Conservation (phyloP, 345 rosid genomes). For the Eucalyptus curtisii region DNA sequence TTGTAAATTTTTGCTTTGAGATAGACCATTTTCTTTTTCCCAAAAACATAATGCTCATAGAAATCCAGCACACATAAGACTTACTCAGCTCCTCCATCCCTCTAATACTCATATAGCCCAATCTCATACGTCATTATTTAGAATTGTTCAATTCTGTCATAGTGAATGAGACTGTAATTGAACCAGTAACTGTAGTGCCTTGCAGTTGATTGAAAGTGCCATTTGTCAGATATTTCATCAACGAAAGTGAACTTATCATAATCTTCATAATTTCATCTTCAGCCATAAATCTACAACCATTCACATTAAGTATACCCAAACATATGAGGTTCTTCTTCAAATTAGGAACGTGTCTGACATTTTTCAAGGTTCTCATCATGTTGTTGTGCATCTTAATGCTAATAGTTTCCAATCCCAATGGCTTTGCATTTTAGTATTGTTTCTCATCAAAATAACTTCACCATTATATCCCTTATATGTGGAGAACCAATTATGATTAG, state of each 20-base stretch:
- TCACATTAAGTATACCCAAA: neutral
- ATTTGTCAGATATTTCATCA: neutral
- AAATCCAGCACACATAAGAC: neutral
- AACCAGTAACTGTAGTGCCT: neutral
- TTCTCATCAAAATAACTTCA: neutral
- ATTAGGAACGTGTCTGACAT: neutral
- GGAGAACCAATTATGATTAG: neutral
- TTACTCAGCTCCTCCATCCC: neutral
- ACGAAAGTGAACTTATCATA: neutral
- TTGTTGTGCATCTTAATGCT: neutral
- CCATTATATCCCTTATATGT: too few species aligned
- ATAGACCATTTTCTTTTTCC: neutral
- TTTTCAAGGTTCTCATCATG: neutral
- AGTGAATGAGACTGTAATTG: neutral
- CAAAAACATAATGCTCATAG: neutral
- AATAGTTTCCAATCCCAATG: neutral
- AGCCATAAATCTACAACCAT: too few species aligned
- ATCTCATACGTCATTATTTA: neutral
- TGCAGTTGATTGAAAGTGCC: neutral
- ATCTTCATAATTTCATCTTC: neutral
- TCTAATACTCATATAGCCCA: neutral
- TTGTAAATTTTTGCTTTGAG: neutral
- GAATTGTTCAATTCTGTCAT: accelerated
- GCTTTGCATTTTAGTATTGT: neutral
- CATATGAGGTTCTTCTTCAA: neutral